Evolutionary conservation across 441 rosid species (phyloP).

Genomic region (Daphne laureola): DNA sequence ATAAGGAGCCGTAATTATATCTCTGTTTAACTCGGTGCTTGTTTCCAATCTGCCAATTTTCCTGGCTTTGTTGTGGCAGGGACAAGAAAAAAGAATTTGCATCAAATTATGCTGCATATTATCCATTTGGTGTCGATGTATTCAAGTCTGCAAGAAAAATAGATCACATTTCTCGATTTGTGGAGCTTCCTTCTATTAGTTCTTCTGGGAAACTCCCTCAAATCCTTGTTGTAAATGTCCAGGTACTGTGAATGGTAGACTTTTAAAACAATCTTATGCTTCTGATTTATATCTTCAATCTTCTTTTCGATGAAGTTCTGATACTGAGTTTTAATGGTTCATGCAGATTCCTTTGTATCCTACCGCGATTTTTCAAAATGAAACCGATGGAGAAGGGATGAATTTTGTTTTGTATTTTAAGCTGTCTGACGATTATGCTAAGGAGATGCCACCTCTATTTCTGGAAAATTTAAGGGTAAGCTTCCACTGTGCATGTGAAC

Average conservation of each 20-base stretch:
- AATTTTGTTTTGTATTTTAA: conserved; percentile 72
- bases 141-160: conserved; percentile 63
- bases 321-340: conserved; percentile 8
- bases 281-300: background rate
- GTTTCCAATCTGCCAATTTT: background rate
- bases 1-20: background rate
- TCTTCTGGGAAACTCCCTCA: conserved; percentile 53
- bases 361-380: conserved; percentile 64
- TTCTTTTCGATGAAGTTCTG: conserved; percentile 6
- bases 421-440: conserved; percentile 58
- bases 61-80: conserved; percentile 31
- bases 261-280: no score
- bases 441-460: conserved; percentile 60
- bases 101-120: conserved; percentile 61
- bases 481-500: no score
- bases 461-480: conserved; percentile 72
- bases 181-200: conserved; percentile 58
- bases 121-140: conserved; percentile 89
- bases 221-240: conserved; percentile 82
- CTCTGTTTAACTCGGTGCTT: conserved; percentile 1
- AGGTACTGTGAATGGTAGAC: conserved; percentile 32
- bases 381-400: conserved; percentile 85
- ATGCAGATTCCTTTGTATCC: conserved; percentile 75
- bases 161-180: conserved; percentile 66
- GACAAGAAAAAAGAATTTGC: conserved; percentile 87